Evolutionary conservation across 129 eudicot genomes (phyloP).

Genomic region (Dittrichia graveolens): DNA sequence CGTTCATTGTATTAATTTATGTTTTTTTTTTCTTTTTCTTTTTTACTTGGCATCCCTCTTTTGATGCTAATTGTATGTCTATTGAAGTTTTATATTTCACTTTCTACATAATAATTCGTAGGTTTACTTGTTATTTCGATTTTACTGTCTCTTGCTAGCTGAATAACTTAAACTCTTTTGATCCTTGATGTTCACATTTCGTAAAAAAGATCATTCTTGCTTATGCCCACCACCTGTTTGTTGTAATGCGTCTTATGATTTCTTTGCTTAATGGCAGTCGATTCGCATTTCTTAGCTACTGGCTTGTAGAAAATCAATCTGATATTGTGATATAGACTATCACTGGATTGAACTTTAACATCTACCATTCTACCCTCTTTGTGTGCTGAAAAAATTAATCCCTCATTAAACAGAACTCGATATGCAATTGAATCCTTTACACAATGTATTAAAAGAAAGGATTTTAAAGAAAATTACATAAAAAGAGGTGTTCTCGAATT

Average conservation of each 20-base stretch:
- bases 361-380: slow-evolving; percentile 1
- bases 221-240: slow-evolving; percentile 42
- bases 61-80: slow-evolving; percentile 7
- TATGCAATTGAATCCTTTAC: neutral
- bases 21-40: neutral
- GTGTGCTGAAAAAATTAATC: neutral
- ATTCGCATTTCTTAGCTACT: neutral
- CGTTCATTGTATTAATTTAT: neutral
- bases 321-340: slow-evolving; percentile 2
- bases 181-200: slow-evolving; percentile 5
- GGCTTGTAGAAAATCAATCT: neutral
- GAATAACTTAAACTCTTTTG: neutral
- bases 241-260: slow-evolving; percentile 20
- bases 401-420: neutral
- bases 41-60: slow-evolving; percentile 9
- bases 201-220: neutral
- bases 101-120: slow-evolving; percentile 12
- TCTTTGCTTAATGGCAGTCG: neutral
- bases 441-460: too few relatives aligned
- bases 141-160: neutral
- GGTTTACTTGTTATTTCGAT: neutral
- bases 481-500: too few relatives aligned
- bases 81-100: slow-evolving; percentile 2
- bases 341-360: neutral
- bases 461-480: too few relatives aligned